These are phyloP conservation scores for Aspergillus mulundensis DNA, from an alignment of 495 filamentous ascomycete species.

Conservation along the genomic window DNA sequence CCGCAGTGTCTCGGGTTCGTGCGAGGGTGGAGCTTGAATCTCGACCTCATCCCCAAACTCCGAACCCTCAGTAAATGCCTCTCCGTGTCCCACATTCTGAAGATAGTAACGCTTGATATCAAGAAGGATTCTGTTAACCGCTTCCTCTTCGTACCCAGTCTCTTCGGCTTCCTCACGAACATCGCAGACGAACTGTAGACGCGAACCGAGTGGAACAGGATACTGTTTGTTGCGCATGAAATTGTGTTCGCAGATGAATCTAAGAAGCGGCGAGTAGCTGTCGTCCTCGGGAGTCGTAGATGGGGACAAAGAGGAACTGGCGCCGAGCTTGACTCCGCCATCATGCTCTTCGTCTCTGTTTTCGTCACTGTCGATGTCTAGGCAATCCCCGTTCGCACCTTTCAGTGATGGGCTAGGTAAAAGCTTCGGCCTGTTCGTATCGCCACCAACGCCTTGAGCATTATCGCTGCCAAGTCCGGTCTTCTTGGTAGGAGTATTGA, in stretches of 20 bases:
- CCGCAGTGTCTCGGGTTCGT: neutral
- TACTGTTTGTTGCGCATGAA: slow-evolving; percentile 19
- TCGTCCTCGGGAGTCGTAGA: neutral
- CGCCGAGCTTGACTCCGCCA: neutral
- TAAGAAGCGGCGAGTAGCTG: slow-evolving; percentile 6
- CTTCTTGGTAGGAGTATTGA: too few relatives aligned
- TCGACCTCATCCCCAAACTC: slow-evolving; percentile 27
- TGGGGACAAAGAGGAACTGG: too few relatives aligned
- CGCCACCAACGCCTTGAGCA: neutral
- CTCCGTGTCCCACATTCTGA: neutral
- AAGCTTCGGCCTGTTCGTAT: neutral
- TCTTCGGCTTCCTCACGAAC: slow-evolving; percentile 13
- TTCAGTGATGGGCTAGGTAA: neutral
- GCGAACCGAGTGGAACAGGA: slow-evolving; percentile 18
- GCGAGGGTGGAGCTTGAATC: neutral
- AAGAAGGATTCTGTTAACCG: slow-evolving; percentile 13
- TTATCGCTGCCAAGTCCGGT: too few relatives aligned
- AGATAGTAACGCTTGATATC: slow-evolving; percentile 25
- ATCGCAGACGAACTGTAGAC: slow-evolving; percentile 20
- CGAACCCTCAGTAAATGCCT: neutral
- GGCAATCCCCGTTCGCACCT: too few relatives aligned
- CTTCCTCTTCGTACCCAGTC: slow-evolving; percentile 13
- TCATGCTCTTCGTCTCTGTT: neutral
- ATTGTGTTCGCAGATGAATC: slow-evolving; percentile 18
- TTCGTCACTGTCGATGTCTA: neutral